phyloP scores from a whole-genome alignment of 768 basidiomycete genomes.

The Pleurotus salmoneostramineus region DNA sequence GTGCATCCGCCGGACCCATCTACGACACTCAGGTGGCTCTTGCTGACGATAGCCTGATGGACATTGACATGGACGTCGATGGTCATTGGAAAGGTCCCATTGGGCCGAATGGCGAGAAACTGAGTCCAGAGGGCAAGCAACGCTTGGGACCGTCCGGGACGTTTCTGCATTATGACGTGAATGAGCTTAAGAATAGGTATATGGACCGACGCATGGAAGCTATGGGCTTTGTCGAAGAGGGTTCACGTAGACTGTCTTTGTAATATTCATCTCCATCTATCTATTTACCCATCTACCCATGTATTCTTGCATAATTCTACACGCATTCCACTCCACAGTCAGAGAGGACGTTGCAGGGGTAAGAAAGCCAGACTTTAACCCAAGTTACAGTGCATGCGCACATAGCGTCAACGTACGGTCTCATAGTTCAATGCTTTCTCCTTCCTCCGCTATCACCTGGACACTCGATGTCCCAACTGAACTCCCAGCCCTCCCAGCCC shows the following conservation, averaged over 20 bases:
- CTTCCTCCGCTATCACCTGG: no score
- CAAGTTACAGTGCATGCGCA: no score
- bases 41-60: neutral
- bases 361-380: no score
- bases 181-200: neutral
- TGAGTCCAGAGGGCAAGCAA: conserved; percentile 1
- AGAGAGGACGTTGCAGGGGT: no score
- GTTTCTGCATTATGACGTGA: conserved; percentile 2
- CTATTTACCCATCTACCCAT: no score
- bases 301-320: no score
- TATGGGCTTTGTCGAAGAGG: neutral
- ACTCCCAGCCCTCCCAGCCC: no score
- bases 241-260: neutral
- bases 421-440: no score
- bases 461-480: no score
- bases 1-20: conserved; percentile 1
- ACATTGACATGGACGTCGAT: conserved; percentile 1
- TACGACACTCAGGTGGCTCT: neutral
- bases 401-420: no score
- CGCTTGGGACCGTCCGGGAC: neutral
- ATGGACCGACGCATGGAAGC: conserved; percentile 1
- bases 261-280: no score
- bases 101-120: conserved; percentile 1
- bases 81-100: conserved; percentile 1
- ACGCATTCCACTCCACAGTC: no score